Evolutionary conservation across 2,329 filamentous ascomycete species (phyloP), one percentile per base, ranked within the genome.

Genomic region (Venturia effusa): DNA sequence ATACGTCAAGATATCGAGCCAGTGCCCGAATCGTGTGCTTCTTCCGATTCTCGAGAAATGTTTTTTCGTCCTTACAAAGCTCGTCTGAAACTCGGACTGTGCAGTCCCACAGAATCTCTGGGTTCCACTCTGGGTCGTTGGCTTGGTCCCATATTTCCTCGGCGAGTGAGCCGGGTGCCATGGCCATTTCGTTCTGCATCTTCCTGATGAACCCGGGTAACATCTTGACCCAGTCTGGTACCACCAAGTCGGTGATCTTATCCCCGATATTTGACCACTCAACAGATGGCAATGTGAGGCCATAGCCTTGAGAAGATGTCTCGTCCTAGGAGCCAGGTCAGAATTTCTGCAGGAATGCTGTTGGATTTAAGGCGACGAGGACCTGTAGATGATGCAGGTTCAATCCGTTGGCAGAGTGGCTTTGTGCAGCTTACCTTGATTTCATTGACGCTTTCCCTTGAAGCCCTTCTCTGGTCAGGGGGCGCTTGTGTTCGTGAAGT

Each of bases 141-240:
- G 94, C 91, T 70, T 97, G 93, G 67, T 82, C 80, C 94, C 94
- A 97, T 65, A 99, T 94, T 68, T 97, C 90, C 71, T 95, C 88
- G 15, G 93, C 91, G 51, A 99, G 78, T 0, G 92, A 96, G 1
- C 92, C 93, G 0, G 91, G 89, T 0, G 88, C 85, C 85, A 94
- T 88, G 40, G 90, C 94, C 19, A 97, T 80, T 75, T 97, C 93
- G 27, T 84, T 84, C 72, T 96, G 92, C 40, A 97, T 82, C 74
- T 96, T 97, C 66, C 84, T 82, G 64, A 95, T 78, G 63, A 90
- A 91, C 3, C 80, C 86, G 0, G 92, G 92, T 22, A 97, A 78
- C 51, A 84, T 73, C 67, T 85, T 88, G 40, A 88, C 86, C 93
- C 93, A 97, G 51, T 89, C 85, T 0, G 93, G 93, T 3, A 95